Evolutionary conservation across 1,139 yeast genomes (phyloP).

Genomic region (Geotrichum europaeum): DNA sequence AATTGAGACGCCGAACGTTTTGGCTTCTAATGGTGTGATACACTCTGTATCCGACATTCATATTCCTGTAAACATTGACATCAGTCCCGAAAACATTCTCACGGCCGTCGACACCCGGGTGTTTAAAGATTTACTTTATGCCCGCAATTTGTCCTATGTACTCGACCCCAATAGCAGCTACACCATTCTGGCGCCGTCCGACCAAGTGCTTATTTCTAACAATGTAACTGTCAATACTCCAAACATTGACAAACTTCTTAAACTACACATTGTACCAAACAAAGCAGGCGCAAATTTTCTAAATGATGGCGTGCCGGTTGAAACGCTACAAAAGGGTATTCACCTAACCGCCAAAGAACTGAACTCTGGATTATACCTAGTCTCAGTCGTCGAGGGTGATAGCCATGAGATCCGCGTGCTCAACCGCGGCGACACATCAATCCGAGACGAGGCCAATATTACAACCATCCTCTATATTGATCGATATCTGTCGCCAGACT

Average conservation of each 20-base stretch:
- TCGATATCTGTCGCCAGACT: constrained; percentile 54
- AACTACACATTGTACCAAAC: constrained; percentile 64
- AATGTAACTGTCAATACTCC: constrained; percentile 47
- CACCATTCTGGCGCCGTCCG: constrained; percentile 71
- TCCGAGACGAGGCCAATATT: constrained; percentile 18
- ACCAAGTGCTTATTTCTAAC: constrained; percentile 48
- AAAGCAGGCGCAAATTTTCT: constrained; percentile 37
- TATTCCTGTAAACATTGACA: constrained; percentile 52
- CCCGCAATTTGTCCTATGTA: constrained; percentile 34
- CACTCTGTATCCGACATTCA: constrained; percentile 58
- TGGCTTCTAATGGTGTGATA: constrained; percentile 80
- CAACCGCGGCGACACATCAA: constrained; percentile 52
- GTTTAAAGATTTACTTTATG: constrained; percentile 48
- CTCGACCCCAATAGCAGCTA: constrained; percentile 36
- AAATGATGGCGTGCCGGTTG: constrained; percentile 32
- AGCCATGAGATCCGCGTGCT: constrained; percentile 63
- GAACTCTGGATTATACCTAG: constrained; percentile 28
- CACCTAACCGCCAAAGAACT: constrained; percentile 41
- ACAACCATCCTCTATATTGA: constrained; percentile 67
- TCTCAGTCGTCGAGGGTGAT: constrained; percentile 45
- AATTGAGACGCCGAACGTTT: constrained; percentile 52
- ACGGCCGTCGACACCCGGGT: constrained; percentile 39
- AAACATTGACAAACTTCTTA: constrained; percentile 49
- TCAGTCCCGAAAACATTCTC: constrained; percentile 55
- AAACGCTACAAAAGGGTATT: constrained; percentile 43